Evolutionary conservation across 345 rosid genomes (phyloP), one percentile per base, ranked within the genome.

Genomic region (Camelina neglecta): DNA sequence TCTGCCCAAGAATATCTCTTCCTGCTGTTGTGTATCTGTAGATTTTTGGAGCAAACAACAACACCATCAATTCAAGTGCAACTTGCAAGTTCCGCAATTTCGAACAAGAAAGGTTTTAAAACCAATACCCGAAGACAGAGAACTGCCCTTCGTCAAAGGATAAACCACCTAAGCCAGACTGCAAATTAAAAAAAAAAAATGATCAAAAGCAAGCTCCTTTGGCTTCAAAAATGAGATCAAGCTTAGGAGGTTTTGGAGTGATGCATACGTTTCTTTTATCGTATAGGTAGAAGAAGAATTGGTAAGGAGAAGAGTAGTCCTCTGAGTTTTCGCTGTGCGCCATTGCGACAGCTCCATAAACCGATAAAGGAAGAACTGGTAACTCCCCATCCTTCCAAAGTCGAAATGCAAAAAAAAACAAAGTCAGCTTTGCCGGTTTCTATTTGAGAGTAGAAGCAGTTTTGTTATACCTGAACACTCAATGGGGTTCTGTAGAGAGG

Each of bases 141-240:
- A 94, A 94, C 58, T 94, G 92, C 13, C 96, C 96, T 86, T 94
- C 98, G 5, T 92, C 98, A 54, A 92, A 92, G 5, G 97, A 94
- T 80, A 94, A 83, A n/a, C 98, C 96, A 76, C 93, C 98, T 64
- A 94, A 81, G 78, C 97, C 95, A 49, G 98, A 79, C 96, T 89
- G 75, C 60, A 67, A 4, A 12, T 13, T 26, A 3, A 29, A 26
- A 26, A 26, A 26, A 26, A 51, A 18, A 63, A 0, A 55, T 20
- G n/a, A 48, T 16, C 54, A 67, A 39, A 54, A 74, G 24, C 16
- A 69, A 49, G 12, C 33, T 58, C 24, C 66, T 68, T 65, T 41
- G 36, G 41, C 16, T 8, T 45, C 47, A 21, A 31, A 31, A 26
- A 23, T 33, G 72, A 2, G 15, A 65, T 36, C 42, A 69, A 60